Base-by-base conservation (phyloP, 2,329 filamentous ascomycete species). In the Xylariales sp. region DNA sequence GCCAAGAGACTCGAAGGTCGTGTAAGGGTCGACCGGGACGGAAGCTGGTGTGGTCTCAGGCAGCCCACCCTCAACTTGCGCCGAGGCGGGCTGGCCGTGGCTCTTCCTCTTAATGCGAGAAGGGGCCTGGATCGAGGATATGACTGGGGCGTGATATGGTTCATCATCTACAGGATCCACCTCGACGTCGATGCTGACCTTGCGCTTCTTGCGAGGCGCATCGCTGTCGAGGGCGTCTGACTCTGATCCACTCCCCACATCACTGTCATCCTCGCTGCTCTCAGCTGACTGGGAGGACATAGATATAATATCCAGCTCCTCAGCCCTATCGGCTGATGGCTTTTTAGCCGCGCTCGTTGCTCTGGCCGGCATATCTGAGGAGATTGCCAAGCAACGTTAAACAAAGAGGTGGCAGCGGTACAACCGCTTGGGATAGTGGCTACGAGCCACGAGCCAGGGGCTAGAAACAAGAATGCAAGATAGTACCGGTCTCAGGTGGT, bases 1-100 rank as follows among this genome's bases (percentile, higher is more conserved):
- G 35, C 78, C 70, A 36, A 96, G 66, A 10, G 79, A 76, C 14
- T 81, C 76, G 56, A 95, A 95, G 7, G 76, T 85, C 14, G 74
- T 67, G 56, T 79, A 72, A 33, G 66, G 64, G 50, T 80, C 74
- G 17, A 67, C 69, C 11, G 76, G 73, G 4, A 74, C 76, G 33
- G 68, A 35, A 15, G 41, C 34, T 15, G 38, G 23, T 6, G 38
- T 39, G 6, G 23, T 35, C n/a, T 17, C 21, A 10, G 24, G 25
- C 28, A 24, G 8, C 13, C 29, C 20, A 18, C 6, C 25, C 13
- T 46, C 42, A n/a, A 38, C 33, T 24, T 49, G 48, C 11, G 40
- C 43, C 13, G 35, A 14, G 25, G 23, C 40, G n/a, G 40, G 31
- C 15, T 17, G 40, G 21, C 30, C 41, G 38, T 16, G 39, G 31